Percentiles rank a stretch among this genome's conserved stretches.
Conservation (phyloP, 2,329 filamentous ascomycete genomes). For the Microdochium bolleyi region DNA sequence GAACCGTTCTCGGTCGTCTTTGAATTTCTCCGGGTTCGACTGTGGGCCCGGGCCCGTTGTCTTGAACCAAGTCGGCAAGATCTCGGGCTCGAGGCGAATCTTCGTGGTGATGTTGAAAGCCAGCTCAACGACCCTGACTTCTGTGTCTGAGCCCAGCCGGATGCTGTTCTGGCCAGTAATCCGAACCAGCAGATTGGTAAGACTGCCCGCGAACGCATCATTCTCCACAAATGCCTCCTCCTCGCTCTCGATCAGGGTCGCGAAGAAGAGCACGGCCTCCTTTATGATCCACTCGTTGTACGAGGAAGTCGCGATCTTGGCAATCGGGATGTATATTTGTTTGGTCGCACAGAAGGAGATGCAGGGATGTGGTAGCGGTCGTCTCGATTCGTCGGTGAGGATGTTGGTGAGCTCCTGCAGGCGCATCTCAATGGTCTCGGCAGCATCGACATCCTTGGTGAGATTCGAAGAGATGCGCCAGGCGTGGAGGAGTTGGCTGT, state of each 20-base stretch:
- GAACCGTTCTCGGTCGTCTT: slow-evolving; percentile 57
- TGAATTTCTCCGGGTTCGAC: slow-evolving; percentile 28
- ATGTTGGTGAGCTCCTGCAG: slow-evolving; percentile 61
- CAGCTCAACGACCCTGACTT: slow-evolving; percentile 83
- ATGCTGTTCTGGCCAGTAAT: slow-evolving; percentile 69
- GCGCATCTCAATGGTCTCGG: slow-evolving; percentile 53
- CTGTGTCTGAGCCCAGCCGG: slow-evolving; percentile 69
- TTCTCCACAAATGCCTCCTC: slow-evolving; percentile 92
- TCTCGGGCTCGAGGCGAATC: slow-evolving; percentile 80
- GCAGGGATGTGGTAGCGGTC: slow-evolving; percentile 84
- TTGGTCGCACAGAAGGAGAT: slow-evolving; percentile 78
- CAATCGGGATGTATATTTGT: slow-evolving; percentile 83
- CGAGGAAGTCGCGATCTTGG: slow-evolving; percentile 79
- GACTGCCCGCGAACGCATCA: slow-evolving; percentile 72
- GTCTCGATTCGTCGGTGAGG: slow-evolving; percentile 81
- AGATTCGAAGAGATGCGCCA: slow-evolving; percentile 57
- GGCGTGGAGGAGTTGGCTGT: slow-evolving; percentile 52
- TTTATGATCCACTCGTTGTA: slow-evolving; percentile 81
- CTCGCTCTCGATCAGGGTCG: slow-evolving; percentile 89
- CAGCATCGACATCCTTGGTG: slow-evolving; percentile 50
- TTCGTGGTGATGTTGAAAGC: slow-evolving; percentile 96
- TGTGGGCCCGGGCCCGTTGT: slow-evolving; percentile 30
- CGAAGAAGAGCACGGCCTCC: slow-evolving; percentile 79
- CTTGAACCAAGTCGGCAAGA: slow-evolving; percentile 88
- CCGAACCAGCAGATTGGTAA: slow-evolving; percentile 78